Evolutionary conservation across 1,284 basidiomycete genomes (phyloP), one percentile per base, ranked within the genome.

Genomic region (Irpex sp.): DNA sequence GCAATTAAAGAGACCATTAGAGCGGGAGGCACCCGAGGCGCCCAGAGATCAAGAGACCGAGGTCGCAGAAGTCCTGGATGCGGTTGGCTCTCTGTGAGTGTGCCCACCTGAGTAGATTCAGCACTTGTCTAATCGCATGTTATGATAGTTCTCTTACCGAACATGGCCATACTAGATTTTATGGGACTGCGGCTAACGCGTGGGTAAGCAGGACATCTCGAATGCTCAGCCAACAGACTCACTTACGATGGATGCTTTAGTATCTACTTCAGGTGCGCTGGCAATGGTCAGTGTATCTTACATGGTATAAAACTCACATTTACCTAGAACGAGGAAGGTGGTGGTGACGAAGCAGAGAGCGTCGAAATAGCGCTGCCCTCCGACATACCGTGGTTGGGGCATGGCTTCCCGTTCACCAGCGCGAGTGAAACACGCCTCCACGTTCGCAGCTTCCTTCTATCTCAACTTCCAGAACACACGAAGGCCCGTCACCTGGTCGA

Each of bases 1-100:
- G 55, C 82, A 82, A 68, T 81, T 89, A 56, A 89, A 89, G 72
- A 77, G 83, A 36, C 87, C 87, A 0, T 74, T 88, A 9, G 87
- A 88, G 71, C 76, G 86, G 63, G 72, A 74, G 55, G 61, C 69
- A 1, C 68, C 66, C 8, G 72, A 72, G 39, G 55, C 66, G 9
- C 61, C 62, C 9, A 73, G 69, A 58, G 79, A 79, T 62, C 62
- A 73, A 9, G 85, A 85, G 47, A 77, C 69, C 26, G 75, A 77
- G 26, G 70, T 75, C 5, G 71, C 79, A 58, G 80, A 79, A 58
- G 83, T 78, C 9, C 83, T 87, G 57, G 84, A 87, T 70, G 83
- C 84, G 15, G 78, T 88, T 67, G 87, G 87, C 57, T 88, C 86
- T 21, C 74, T 88, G 86, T 88, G 72, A 69, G 83, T 77, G 26